phyloP scores from a whole-genome alignment of 2,329 filamentous ascomycete species.

The Stagonosporopsis vannaccii region DNA sequence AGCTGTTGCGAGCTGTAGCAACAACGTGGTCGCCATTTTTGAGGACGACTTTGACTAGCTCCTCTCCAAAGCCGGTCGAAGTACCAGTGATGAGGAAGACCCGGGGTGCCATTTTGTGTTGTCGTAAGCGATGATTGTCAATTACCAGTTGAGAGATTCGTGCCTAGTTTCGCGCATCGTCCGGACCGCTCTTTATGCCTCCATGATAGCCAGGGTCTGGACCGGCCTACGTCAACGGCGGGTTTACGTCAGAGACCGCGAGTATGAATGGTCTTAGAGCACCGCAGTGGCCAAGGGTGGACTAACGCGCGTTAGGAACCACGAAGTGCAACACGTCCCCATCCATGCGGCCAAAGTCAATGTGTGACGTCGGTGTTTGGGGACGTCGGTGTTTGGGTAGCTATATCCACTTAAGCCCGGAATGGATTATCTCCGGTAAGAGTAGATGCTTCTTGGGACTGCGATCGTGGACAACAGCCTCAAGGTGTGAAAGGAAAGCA shows the following conservation, averaged over 20 bases:
- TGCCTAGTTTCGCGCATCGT: background rate
- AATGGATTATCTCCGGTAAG: background rate
- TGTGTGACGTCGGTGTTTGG: conserved; percentile 1
- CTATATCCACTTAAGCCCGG: conserved; percentile 4
- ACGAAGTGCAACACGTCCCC: background rate
- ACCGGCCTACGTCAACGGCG: conserved; percentile 6
- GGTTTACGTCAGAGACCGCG: background rate
- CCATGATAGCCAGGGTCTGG: conserved; percentile 1
- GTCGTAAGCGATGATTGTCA: too few relatives aligned
- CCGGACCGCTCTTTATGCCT: conserved; percentile 5
- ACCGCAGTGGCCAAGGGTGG: conserved; percentile 2
- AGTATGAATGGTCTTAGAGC: background rate
- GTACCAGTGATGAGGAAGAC: conserved; percentile 59
- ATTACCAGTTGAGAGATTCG: too few relatives aligned
- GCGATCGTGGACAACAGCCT: background rate
- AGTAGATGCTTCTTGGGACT: background rate
- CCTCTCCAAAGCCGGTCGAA: conserved; percentile 56
- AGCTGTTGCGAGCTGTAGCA: conserved; percentile 56
- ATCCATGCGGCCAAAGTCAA: background rate
- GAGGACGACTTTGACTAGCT: conserved; percentile 54
- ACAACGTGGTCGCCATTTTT: conserved; percentile 54
- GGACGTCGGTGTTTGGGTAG: conserved; percentile 3
- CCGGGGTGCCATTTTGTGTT: conserved; percentile 49
- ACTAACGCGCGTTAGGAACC: background rate
- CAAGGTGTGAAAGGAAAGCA: too few relatives aligned